phyloP scores from a whole-genome alignment of 768 basidiomycete species.

The Suillus tomentosus region DNA sequence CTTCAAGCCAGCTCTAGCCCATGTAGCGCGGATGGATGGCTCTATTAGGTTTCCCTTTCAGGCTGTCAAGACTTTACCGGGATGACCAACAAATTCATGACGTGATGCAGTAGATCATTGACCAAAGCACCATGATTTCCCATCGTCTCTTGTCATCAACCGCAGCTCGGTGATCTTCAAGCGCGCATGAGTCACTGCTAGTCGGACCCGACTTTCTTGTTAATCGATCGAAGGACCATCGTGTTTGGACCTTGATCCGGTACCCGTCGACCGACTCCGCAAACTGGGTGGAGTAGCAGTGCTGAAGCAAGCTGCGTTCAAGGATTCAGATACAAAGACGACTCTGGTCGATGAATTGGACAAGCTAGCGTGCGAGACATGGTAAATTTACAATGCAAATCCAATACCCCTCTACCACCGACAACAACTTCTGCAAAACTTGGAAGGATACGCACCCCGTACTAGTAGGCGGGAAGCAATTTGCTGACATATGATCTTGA shows the following conservation, averaged over 20 bases:
- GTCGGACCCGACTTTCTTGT: background rate
- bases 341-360: slow-evolving; percentile 3
- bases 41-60: background rate
- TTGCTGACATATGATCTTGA: background rate
- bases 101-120: background rate
- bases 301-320: background rate
- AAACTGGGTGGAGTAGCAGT: background rate
- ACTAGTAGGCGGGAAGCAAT: slow-evolving; percentile 1
- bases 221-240: background rate
- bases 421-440: slow-evolving; percentile 6
- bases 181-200: background rate
- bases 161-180: background rate
- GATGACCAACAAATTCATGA: slow-evolving; percentile 1
- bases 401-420: background rate
- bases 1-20: background rate
- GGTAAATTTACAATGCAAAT: slow-evolving; percentile 3
- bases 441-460: background rate
- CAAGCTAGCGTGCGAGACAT: slow-evolving; percentile 1
- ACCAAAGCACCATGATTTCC: background rate
- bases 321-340: slow-evolving; percentile 2
- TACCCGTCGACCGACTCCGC: too few species aligned
- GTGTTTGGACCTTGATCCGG: background rate
- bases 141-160: background rate
- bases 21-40: background rate
- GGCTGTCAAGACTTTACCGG: background rate